These are phyloP conservation scores for Trichoderma erinaceum DNA, from an alignment of 495 filamentous ascomycete genomes.

Conservation along the genomic window DNA sequence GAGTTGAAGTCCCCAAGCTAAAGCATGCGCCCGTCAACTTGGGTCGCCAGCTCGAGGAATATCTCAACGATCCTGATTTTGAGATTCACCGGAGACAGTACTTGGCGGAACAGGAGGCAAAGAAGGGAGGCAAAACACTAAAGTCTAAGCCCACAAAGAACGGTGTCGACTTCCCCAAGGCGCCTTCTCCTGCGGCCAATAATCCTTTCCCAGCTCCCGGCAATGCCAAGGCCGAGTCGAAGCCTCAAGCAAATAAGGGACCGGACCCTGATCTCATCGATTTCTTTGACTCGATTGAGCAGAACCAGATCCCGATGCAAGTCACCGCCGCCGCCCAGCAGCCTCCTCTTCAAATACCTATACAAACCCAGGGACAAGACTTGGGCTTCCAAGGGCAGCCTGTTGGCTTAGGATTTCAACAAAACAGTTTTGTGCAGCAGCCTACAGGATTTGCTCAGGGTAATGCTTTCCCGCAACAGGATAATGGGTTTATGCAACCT, in stretches of 20 bases:
- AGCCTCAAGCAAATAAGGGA: constrained; percentile 43
- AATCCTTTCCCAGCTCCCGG: constrained; percentile 26
- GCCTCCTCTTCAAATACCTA: not conserved
- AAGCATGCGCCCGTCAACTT: constrained; percentile 95
- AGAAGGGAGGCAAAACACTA: constrained; percentile 47
- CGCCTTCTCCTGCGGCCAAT: constrained; percentile 32
- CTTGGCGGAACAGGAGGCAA: constrained; percentile 75
- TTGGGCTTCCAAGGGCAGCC: constrained; percentile 28
- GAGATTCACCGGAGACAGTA: constrained; percentile 91
- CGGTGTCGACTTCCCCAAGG: constrained; percentile 21
- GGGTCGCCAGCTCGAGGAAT: constrained; percentile 84
- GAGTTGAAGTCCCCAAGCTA: constrained; percentile 91
- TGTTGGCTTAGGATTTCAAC: constrained; percentile 37
- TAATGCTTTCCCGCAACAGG: constrained; percentile 43
- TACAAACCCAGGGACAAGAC: constrained; percentile 14
- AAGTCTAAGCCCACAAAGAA: constrained; percentile 25
- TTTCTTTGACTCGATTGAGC: constrained; percentile 96
- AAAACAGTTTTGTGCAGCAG: constrained; percentile 44
- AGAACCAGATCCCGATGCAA: constrained; percentile 72
- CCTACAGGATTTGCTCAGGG: constrained; percentile 44
- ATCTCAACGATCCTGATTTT: constrained; percentile 92
- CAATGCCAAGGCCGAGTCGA: constrained; percentile 22
- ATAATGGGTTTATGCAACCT: constrained; percentile 25
- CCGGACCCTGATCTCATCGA: constrained; percentile 86
- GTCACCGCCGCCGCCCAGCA: constrained; percentile 40